Base-by-base conservation (phyloP, 345 rosid genomes). In the Lumnitzera racemosa region DNA sequence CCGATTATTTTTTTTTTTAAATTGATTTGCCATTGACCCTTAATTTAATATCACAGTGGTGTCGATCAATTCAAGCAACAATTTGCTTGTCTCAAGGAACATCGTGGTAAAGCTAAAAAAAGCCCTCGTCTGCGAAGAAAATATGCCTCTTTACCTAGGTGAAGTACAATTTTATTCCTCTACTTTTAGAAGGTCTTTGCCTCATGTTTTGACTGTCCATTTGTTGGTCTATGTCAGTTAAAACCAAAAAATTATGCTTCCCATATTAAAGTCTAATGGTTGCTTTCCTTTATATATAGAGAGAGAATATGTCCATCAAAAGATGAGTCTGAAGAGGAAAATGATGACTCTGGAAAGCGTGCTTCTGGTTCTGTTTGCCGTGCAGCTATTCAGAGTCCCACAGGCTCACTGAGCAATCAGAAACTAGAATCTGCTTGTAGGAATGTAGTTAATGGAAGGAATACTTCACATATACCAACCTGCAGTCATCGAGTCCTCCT, bases 81-180 rank as follows among this genome's bases (percentile, higher is more conserved):
- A 31, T 60, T 60, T 60, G 55, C 63, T 60, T 13, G 43, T 60
- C 63, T 60, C 2, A 55, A 60, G 63, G 63, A 53, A 17, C 56
- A 49, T 25, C 51, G 24, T 29, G n/a, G n/a, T n/a, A 49, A 27
- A 29, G 52, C 36, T n/a, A 46, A 47, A 24, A 59, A 48, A 47
- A 25, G 63, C 46, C 27, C 46, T 49, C 31, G 53, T 47, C 53
- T 24, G 47, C 55, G 24, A 46, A 60, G 63, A 20, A 60, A 60
- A 60, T 60, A 60, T 27, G 47, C 63, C 20, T 60, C 63, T 24
- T 60, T 60, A 60, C 63, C 63, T 23, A 60, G 63, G 63, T 60
- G 17, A 49, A 50, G 23, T 24, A 49, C 12, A 47, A 16, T 24
- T n/a, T 12, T 5, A 15, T 47, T 11, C 24, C 15, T 47, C 24